Conservation (phyloP, 371 early-diverging fungal species). For the Mucor velutinosus region DNA sequence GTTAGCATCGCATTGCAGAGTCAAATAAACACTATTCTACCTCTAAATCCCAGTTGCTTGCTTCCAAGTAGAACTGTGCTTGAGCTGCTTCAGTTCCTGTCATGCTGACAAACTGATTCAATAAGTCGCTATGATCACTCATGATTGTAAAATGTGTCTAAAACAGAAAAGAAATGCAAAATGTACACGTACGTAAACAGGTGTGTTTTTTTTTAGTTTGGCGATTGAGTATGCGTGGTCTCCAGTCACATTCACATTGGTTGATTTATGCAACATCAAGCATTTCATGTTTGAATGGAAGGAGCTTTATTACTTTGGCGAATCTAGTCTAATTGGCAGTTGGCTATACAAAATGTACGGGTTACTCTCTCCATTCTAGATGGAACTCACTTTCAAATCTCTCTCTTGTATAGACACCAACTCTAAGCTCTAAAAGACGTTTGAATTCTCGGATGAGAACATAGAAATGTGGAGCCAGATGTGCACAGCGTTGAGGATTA, state of each 20-base stretch:
- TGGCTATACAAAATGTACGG: not conserved
- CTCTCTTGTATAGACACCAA: not conserved
- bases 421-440: not conserved
- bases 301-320: not conserved
- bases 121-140: constrained; percentile 59
- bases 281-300: not conserved
- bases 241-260: not conserved
- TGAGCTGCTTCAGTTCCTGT: constrained; percentile 58
- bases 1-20: not conserved
- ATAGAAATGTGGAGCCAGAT: not conserved
- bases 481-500: not conserved
- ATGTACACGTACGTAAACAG: not conserved
- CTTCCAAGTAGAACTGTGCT: constrained; percentile 76
- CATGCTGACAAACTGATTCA: constrained; percentile 63
- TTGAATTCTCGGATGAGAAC: not conserved
- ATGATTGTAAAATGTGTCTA: constrained; percentile 27
- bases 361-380: not conserved
- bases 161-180: constrained; percentile 2
- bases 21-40: constrained; percentile 30
- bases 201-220: not conserved
- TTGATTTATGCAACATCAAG: not conserved
- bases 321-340: not conserved
- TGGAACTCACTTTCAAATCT: not conserved
- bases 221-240: not conserved
- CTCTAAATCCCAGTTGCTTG: constrained; percentile 75